A percentile compares a stretch with the other conserved stretches of the same genome.
Conservation (phyloP, 23 red algal species). For the Cyanidiococcus yangmingshanensis region DNA sequence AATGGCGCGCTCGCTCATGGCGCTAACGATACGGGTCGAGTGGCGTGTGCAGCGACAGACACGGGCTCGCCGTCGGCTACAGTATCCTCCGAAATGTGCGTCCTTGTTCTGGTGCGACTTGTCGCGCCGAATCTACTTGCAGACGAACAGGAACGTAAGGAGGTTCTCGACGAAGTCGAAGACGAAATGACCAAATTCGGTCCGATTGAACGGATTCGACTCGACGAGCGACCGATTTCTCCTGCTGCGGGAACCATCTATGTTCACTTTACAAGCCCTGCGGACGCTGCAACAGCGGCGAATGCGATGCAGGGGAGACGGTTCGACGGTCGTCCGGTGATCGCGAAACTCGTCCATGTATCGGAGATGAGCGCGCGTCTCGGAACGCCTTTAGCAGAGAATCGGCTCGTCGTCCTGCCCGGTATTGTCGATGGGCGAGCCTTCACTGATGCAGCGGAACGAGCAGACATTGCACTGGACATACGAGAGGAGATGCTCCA, state of each 20-base stretch:
- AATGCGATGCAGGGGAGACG: not conserved
- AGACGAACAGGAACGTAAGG: not conserved
- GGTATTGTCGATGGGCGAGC: not conserved
- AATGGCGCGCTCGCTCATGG: not conserved
- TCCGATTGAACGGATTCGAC: not conserved
- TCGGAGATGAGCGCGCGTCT: not conserved
- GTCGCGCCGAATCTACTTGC: not conserved
- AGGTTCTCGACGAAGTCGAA: not conserved
- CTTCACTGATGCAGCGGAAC: not conserved
- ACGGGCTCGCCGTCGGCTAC: not conserved
- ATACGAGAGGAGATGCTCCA: not conserved
- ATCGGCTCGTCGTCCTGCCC: not conserved
- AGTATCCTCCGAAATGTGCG: not conserved
- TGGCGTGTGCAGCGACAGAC: not conserved
- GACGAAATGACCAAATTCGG: not conserved
- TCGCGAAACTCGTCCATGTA: not conserved
- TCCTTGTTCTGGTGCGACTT: not conserved
- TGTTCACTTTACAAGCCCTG: not conserved
- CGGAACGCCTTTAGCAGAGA: not conserved
- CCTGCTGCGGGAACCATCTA: not conserved
- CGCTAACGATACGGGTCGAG: not conserved
- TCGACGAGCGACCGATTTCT: not conserved
- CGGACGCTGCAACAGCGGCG: not conserved
- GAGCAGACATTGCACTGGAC: not conserved
- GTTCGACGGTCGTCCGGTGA: slow-evolving; percentile 1